Evolutionary conservation across 177 flowering plant species (phyloP).

Genomic region (Vitis hybrid): DNA sequence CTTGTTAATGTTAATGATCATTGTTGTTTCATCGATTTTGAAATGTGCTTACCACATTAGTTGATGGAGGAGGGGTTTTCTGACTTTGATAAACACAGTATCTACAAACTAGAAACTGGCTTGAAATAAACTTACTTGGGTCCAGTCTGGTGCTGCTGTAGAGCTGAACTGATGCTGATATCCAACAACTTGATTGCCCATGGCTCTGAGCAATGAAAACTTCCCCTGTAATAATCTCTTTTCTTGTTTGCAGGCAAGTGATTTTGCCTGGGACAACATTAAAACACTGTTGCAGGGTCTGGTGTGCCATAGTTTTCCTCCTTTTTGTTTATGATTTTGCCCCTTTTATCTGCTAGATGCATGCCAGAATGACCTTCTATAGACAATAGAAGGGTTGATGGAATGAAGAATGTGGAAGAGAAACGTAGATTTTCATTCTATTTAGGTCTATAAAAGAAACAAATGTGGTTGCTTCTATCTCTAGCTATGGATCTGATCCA

Average conservation of each 20-base stretch:
- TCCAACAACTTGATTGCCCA: conserved; percentile 30
- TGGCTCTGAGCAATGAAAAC: conserved; percentile 23
- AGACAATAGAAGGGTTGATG: neutral
- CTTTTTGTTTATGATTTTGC: neutral
- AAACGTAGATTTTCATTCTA: neutral
- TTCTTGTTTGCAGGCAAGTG: neutral
- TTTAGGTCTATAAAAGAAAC: neutral
- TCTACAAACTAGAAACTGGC: neutral
- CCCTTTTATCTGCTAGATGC: neutral
- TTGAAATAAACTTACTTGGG: conserved; percentile 25
- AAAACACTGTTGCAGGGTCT: neutral
- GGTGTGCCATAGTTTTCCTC: neutral
- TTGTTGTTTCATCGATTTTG: too few species aligned
- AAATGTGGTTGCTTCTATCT: neutral
- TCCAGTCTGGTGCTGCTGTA: conserved; percentile 39
- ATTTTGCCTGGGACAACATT: neutral
- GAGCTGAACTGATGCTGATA: conserved; percentile 36
- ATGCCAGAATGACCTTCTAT: neutral
- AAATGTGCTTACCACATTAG: neutral
- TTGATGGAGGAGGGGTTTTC: neutral
- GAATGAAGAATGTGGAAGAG: neutral
- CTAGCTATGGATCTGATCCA: conserved; percentile 6
- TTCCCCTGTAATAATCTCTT: conserved; percentile 25
- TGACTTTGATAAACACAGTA: neutral
- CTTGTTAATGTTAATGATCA: too few species aligned